A percentile compares a stretch with the other conserved stretches of the same genome.
phyloP scores from a whole-genome alignment of 139 green algal genomes.

The Pedinophyceae sp. region DNA sequence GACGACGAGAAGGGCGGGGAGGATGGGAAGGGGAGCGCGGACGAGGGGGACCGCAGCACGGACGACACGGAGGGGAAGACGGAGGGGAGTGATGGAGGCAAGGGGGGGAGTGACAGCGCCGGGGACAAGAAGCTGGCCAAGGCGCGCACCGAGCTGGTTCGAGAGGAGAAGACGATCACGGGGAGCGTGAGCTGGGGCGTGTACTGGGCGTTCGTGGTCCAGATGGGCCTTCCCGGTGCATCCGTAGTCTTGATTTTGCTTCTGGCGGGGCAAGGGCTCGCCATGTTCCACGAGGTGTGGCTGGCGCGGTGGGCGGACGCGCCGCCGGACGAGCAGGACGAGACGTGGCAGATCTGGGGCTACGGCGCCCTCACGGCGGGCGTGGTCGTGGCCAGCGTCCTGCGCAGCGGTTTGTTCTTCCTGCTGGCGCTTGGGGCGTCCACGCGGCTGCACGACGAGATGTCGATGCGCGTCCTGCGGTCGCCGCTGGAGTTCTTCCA shows the following conservation, averaged over 20 bases:
- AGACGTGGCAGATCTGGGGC: constrained; percentile 15
- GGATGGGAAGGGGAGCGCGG: too few species aligned
- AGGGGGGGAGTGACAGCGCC: too few species aligned
- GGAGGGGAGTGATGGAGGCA: too few species aligned
- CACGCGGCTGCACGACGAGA: constrained; percentile 38
- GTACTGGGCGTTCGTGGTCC: constrained; percentile 27
- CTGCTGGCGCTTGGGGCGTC: constrained; percentile 2
- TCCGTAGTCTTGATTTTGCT: too few species aligned
- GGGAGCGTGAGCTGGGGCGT: constrained; percentile 38
- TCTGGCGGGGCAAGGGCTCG: too few species aligned
- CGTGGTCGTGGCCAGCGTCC: constrained; percentile 25
- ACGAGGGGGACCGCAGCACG: too few species aligned
- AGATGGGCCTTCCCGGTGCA: neutral
- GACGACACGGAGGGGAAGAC: too few species aligned
- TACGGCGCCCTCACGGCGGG: constrained; percentile 35
- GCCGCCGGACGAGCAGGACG: neutral
- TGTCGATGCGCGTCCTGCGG: constrained; percentile 41
- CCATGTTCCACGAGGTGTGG: too few species aligned
- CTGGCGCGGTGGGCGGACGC: neutral
- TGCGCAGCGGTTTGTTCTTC: constrained; percentile 12
- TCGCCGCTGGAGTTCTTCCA: constrained; percentile 87
- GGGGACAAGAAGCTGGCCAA: too few species aligned
- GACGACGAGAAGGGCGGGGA: too few species aligned
- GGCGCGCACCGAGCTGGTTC: constrained; percentile 18
- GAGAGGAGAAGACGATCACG: constrained; percentile 20